phyloP scores from a whole-genome alignment of 352 stramenopile species.

The Phytophthora constricta region DNA sequence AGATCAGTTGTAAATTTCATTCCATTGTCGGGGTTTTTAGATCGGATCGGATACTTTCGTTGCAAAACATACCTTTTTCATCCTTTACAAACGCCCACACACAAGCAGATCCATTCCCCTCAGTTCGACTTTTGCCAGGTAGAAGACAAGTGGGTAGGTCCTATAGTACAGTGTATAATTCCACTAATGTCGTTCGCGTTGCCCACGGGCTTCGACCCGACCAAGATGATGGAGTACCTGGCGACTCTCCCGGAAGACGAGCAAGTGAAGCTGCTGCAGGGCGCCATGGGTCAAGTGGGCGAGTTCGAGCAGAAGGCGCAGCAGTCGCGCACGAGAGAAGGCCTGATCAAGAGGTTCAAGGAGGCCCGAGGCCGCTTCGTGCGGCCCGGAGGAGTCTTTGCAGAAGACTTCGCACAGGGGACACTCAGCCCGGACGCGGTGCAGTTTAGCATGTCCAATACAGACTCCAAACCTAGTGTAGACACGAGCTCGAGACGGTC shows the following conservation, averaged over 20 bases:
- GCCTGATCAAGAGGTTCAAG: neutral
- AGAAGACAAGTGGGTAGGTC: neutral
- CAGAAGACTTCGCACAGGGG: neutral
- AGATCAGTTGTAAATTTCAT: too few species aligned
- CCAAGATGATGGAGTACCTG: slow-evolving; percentile 11
- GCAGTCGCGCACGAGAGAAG: neutral
- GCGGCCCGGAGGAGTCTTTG: neutral
- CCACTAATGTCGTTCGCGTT: slow-evolving; percentile 11
- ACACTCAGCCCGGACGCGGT: neutral
- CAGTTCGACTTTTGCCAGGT: neutral
- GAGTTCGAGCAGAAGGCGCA: neutral
- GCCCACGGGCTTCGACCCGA: slow-evolving; percentile 11
- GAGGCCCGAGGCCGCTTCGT: neutral
- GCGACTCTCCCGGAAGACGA: neutral
- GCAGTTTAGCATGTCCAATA: neutral
- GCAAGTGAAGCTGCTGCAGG: neutral
- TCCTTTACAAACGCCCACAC: too few species aligned
- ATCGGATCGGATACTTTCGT: too few species aligned
- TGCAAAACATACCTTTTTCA: too few species aligned
- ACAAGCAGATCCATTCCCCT: too few species aligned
- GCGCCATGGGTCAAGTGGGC: neutral
- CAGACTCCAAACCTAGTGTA: neutral
- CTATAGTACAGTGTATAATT: too few species aligned
- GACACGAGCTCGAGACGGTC: neutral
- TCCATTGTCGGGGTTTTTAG: too few species aligned